These are phyloP conservation scores for Misopates orontium DNA, from an alignment of 257 asterid species.

Conservation along the genomic window DNA sequence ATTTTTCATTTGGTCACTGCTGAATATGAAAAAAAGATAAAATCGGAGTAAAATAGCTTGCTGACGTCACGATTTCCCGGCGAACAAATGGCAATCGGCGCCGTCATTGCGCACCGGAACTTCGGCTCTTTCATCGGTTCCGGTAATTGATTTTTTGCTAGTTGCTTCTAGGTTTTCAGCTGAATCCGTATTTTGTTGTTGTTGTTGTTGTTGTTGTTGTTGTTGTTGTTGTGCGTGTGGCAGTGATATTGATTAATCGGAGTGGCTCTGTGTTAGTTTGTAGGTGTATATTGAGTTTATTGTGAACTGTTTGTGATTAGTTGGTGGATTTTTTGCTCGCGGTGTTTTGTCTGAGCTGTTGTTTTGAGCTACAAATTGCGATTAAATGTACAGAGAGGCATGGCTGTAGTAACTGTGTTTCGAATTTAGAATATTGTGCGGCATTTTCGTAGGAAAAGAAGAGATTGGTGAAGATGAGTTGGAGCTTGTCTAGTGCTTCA, in stretches of 20 bases:
- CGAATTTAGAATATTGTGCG: too few species aligned
- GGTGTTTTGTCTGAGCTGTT: constrained; percentile 1
- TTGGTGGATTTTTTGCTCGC: constrained; percentile 15
- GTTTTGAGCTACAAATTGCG: not conserved
- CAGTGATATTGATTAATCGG: not conserved
- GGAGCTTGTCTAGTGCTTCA: not conserved
- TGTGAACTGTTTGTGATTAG: not conserved
- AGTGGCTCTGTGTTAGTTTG: too few species aligned
- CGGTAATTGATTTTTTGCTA: constrained; percentile 38
- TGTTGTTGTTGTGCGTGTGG: not conserved
- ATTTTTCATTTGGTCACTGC: not conserved
- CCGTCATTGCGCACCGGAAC: constrained; percentile 72
- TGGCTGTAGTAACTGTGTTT: too few species aligned
- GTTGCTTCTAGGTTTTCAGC: not conserved
- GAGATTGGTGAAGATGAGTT: too few species aligned
- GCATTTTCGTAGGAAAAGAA: too few species aligned
- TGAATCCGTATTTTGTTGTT: not conserved
- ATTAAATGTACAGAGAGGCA: not conserved
- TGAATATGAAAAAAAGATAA: constrained; percentile 22
- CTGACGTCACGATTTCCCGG: constrained; percentile 25
- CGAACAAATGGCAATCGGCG: constrained; percentile 71
- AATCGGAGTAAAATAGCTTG: constrained; percentile 6
- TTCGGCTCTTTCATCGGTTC: constrained; percentile 63
- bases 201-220: too few species aligned
- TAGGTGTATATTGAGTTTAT: too few species aligned